Evolutionary conservation across 2,329 filamentous ascomycete species (phyloP).

Genomic region (Cladobotryum protrusum): DNA sequence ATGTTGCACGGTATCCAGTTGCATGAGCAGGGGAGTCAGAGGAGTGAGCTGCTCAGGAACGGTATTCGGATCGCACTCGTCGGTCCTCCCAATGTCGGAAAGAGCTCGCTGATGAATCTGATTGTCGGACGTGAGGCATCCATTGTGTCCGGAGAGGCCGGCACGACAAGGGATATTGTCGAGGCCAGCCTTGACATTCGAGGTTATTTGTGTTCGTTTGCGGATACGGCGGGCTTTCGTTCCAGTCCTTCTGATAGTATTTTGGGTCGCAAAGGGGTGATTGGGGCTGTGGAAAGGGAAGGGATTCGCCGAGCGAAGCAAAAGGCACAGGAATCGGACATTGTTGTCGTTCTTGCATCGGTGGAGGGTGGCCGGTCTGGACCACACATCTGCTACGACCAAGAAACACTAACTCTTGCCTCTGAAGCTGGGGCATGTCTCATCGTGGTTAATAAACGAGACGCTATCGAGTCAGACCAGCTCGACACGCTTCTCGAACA

Average conservation of each 20-base stretch:
- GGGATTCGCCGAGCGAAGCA: conserved; percentile 82
- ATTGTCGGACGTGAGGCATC: conserved; percentile 89
- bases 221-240: conserved; percentile 87
- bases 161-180: conserved; percentile 89
- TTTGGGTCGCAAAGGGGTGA: conserved; percentile 21
- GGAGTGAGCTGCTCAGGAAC: conserved; percentile 74
- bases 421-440: conserved; percentile 42
- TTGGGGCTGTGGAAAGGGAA: conserved; percentile 78
- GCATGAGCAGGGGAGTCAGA: conserved; percentile 71
- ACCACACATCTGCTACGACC: conserved; percentile 44
- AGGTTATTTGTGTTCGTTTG: conserved; percentile 88
- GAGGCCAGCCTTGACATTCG: conserved; percentile 85
- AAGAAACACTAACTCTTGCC: conserved; percentile 50
- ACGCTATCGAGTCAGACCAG: conserved; percentile 34
- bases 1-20: conserved; percentile 58
- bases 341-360: conserved; percentile 75
- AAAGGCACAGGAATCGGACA: conserved; percentile 75
- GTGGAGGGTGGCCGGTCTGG: conserved; percentile 48
- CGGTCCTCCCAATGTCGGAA: conserved; percentile 89
- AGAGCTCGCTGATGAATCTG: conserved; percentile 86
- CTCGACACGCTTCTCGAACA: conserved; percentile 33
- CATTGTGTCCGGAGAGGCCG: conserved; percentile 88
- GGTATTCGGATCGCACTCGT: conserved; percentile 83
- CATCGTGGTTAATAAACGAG: conserved; percentile 58
- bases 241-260: conserved; percentile 25